Evolutionary conservation across 768 basidiomycete species (phyloP).

Genomic region (Macrocybe gigantea): DNA sequence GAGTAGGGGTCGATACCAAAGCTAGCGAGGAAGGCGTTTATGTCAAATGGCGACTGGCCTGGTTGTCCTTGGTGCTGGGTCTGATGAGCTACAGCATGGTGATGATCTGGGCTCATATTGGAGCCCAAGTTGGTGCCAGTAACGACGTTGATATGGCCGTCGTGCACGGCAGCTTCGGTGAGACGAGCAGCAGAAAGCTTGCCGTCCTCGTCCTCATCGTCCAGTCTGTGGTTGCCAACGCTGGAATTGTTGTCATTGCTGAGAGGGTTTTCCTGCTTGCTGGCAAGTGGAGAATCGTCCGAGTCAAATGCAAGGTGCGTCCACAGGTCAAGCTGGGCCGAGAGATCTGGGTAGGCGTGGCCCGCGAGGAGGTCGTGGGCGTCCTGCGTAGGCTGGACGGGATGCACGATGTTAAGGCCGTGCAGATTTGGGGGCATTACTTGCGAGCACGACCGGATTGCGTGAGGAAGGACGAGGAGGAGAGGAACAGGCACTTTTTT

Average conservation of each 20-base stretch:
- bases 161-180: slow-evolving; percentile 39
- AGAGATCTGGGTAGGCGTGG: slow-evolving; percentile 66
- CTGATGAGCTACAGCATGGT: slow-evolving; percentile 10
- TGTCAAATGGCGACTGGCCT: slow-evolving; percentile 29
- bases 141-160: slow-evolving; percentile 56
- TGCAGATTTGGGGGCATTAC: slow-evolving; percentile 63
- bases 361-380: slow-evolving; percentile 56
- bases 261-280: slow-evolving; percentile 5
- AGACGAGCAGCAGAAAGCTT: slow-evolving; percentile 23
- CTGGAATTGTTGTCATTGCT: too few species aligned
- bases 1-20: slow-evolving; percentile 39
- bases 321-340: slow-evolving; percentile 79
- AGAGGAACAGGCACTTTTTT: background rate
- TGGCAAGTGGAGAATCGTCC: slow-evolving; percentile 52
- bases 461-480: slow-evolving; percentile 5
- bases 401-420: slow-evolving; percentile 76
- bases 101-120: slow-evolving; percentile 12
- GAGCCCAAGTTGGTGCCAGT: slow-evolving; percentile 37
- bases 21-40: slow-evolving; percentile 30
- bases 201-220: slow-evolving; percentile 46
- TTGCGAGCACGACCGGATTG: slow-evolving; percentile 4
- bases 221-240: slow-evolving; percentile 18
- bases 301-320: slow-evolving; percentile 75
- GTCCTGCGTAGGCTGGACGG: slow-evolving; percentile 34
- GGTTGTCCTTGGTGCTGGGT: too few species aligned